Evolutionary conservation across 2,329 filamentous ascomycete species (phyloP).

Genomic region (Hymenoscyphus fructigenus): DNA sequence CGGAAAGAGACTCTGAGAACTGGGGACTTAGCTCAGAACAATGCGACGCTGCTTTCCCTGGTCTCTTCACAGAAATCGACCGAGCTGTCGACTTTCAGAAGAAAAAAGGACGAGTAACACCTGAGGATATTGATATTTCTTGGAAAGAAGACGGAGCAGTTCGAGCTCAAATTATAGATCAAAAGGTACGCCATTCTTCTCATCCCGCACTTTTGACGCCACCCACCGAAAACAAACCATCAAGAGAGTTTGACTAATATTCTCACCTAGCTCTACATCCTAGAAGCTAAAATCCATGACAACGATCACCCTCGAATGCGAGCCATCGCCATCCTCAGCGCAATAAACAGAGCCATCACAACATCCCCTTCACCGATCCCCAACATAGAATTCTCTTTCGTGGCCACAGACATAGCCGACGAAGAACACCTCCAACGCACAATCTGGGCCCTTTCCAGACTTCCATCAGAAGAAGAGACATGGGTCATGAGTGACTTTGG

Average conservation of each 20-base stretch:
- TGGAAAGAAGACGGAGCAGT: conserved; percentile 14
- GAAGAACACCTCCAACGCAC: conserved; percentile 11
- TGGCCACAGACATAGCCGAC: conserved; percentile 28
- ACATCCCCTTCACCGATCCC: conserved; percentile 37
- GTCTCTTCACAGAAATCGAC: conserved; percentile 21
- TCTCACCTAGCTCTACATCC: conserved; percentile 35
- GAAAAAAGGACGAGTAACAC: conserved; percentile 7
- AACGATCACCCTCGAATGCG: conserved; percentile 29
- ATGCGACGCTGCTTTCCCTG: conserved; percentile 16
- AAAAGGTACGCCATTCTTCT: conserved; percentile 18
- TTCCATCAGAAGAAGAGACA: conserved; percentile 22
- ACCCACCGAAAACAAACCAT: too few relatives aligned
- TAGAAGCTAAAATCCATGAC: conserved; percentile 27
- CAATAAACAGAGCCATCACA: conserved; percentile 39
- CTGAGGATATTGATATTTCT: conserved; percentile 22
- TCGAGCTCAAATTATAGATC: conserved; percentile 23
- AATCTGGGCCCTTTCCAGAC: conserved; percentile 31
- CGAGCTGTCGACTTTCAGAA: conserved; percentile 17
- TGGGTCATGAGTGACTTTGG: conserved; percentile 41
- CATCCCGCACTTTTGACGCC: too few relatives aligned
- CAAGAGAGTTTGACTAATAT: not conserved
- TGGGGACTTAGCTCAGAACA: conserved; percentile 15
- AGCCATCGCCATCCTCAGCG: conserved; percentile 36
- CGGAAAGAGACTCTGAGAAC: not conserved
- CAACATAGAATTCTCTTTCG: conserved; percentile 40